A percentile compares a stretch with the other conserved stretches of the same genome.
Conservation (phyloP, 768 basidiomycete genomes). For the Lactarius trivialis region DNA sequence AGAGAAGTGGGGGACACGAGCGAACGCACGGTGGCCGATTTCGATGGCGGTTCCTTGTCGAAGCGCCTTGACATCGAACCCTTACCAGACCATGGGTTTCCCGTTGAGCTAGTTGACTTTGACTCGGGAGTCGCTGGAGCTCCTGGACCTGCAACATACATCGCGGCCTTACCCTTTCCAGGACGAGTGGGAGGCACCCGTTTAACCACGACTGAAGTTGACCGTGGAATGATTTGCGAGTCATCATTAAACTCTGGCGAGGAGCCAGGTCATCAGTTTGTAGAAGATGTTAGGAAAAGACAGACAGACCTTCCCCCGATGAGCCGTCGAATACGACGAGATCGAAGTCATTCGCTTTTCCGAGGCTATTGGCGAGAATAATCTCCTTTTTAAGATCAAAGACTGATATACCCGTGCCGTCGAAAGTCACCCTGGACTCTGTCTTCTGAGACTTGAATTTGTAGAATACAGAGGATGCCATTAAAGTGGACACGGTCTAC, state of each 20-base stretch:
- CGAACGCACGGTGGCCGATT: conserved; percentile 2
- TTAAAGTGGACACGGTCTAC: conserved; percentile 13
- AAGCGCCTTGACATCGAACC: conserved; percentile 78
- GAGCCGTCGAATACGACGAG: conserved; percentile 78
- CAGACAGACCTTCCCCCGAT: conserved; percentile 73
- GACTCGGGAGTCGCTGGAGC: conserved; percentile 37
- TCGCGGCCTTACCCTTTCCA: conserved; percentile 75
- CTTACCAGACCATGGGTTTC: conserved; percentile 51
- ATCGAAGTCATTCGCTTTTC: conserved; percentile 97
- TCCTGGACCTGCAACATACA: conserved; percentile 52
- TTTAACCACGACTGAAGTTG: conserved; percentile 90
- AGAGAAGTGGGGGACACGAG: background rate
- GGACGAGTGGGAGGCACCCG: conserved; percentile 77
- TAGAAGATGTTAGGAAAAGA: background rate
- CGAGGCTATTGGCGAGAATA: conserved; percentile 91
- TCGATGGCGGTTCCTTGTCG: conserved; percentile 48
- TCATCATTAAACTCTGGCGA: conserved; percentile 85
- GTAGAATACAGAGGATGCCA: conserved; percentile 97
- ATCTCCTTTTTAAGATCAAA: conserved; percentile 99
- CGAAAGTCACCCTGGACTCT: conserved; percentile 94
- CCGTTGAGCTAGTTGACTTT: conserved; percentile 26
- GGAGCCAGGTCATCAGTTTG: background rate
- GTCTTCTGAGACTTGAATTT: conserved; percentile 93
- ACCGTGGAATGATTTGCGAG: conserved; percentile 84
- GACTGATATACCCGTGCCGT: conserved; percentile 97